Percentiles rank a stretch among this genome's conserved stretches.
Evolutionary conservation across 345 rosid genomes (phyloP).

Genomic region (Pelargonium nanum): DNA sequence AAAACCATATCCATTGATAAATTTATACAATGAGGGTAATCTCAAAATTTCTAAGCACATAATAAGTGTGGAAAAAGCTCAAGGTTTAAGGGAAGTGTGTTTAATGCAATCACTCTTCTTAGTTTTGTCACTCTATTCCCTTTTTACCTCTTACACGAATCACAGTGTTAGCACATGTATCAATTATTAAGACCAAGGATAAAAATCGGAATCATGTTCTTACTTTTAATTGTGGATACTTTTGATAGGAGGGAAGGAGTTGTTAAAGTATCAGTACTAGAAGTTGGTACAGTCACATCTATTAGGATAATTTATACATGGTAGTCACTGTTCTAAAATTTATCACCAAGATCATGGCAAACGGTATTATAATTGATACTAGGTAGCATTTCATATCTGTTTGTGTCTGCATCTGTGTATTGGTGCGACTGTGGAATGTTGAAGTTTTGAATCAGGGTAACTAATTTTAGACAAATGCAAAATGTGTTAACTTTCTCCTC

Average conservation of each 20-base stretch:
- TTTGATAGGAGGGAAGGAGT: too few relatives aligned
- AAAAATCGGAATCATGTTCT: background rate
- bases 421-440: background rate
- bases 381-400: background rate
- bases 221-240: too few relatives aligned
- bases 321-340: too few relatives aligned
- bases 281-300: too few relatives aligned
- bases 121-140: background rate
- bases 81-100: background rate
- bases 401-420: background rate
- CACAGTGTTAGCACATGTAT: background rate
- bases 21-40: too few relatives aligned
- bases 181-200: background rate
- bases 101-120: background rate
- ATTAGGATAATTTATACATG: too few relatives aligned
- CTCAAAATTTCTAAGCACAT: too few relatives aligned
- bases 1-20: too few relatives aligned
- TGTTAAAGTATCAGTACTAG: background rate
- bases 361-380: too few relatives aligned
- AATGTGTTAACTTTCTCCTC: too few relatives aligned
- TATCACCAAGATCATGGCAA: too few relatives aligned
- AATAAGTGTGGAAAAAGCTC: too few relatives aligned
- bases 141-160: background rate
- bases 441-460: background rate
- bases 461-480: background rate